A percentile compares a stretch with the other conserved stretches of the same genome.
Conservation (phyloP, 1,284 basidiomycete genomes). For the Tilletia setariae region DNA sequence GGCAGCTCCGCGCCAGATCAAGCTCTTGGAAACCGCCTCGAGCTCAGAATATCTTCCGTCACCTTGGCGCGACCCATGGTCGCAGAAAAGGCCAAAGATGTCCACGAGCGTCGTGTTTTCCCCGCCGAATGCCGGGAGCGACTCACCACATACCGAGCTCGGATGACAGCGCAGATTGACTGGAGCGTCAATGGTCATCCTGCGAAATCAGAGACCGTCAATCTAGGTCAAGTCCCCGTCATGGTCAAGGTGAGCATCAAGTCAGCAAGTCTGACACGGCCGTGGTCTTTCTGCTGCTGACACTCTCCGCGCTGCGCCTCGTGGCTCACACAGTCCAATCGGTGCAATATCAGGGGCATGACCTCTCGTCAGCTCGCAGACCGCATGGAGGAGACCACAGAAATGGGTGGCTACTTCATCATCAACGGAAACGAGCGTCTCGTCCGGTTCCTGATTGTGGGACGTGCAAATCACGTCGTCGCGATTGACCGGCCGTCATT, state of each 20-base stretch:
- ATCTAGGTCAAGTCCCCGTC: conserved; percentile 89
- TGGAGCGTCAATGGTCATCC: conserved; percentile 79
- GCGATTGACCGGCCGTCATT: conserved; percentile 82
- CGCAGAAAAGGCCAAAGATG: conserved; percentile 74
- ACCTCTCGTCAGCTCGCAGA: conserved; percentile 81
- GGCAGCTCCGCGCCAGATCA: conserved; percentile 25
- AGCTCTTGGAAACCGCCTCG: conserved; percentile 55
- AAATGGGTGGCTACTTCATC: conserved; percentile 98
- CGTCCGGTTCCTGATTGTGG: conserved; percentile 92
- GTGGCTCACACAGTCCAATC: conserved; percentile 66
- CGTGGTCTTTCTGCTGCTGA: no score
- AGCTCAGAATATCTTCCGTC: conserved; percentile 83
- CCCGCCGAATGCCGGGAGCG: conserved; percentile 72
- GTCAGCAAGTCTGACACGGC: not conserved
- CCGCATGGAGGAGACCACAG: conserved; percentile 92
- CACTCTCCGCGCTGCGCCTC: not conserved
- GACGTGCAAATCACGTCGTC: conserved; percentile 82
- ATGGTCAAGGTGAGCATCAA: conserved; percentile 80
- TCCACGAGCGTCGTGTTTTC: conserved; percentile 74
- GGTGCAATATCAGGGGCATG: conserved; percentile 84
- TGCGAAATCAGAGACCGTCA: conserved; percentile 71
- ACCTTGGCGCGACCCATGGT: conserved; percentile 82
- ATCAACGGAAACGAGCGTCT: conserved; percentile 99
- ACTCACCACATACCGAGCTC: conserved; percentile 82
- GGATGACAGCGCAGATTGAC: conserved; percentile 82